Conservation (phyloP, 2,329 filamentous ascomycete genomes). For the Fusarium longipes region DNA sequence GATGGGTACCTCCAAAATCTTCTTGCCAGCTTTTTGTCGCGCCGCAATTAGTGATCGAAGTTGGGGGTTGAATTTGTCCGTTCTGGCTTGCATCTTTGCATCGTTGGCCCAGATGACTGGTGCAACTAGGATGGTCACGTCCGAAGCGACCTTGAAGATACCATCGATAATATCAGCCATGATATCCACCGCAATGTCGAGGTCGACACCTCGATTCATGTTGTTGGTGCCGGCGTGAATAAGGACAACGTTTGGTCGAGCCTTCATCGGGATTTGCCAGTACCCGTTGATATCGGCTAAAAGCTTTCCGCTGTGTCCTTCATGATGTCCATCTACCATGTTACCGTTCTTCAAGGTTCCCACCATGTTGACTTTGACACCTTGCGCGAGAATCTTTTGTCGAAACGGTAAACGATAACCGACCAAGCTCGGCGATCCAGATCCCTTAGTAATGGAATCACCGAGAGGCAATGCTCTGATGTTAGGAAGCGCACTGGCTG, state of each 20-base stretch:
- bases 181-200: slow-evolving; percentile 4
- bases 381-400: slow-evolving; percentile 13
- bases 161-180: slow-evolving; percentile 21
- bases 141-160: slow-evolving; percentile 26
- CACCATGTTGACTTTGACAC: slow-evolving; percentile 26
- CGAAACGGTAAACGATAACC: slow-evolving; percentile 21
- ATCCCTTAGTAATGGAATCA: slow-evolving; percentile 37
- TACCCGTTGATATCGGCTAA: slow-evolving; percentile 23
- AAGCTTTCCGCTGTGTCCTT: slow-evolving; percentile 31
- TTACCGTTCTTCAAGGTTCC: slow-evolving; percentile 16
- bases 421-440: slow-evolving; percentile 16
- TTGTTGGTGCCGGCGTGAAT: slow-evolving; percentile 36
- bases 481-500: slow-evolving; percentile 9
- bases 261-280: slow-evolving; percentile 25
- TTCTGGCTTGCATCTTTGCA: slow-evolving; percentile 27
- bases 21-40: slow-evolving; percentile 6
- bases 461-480: slow-evolving; percentile 27
- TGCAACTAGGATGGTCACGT: slow-evolving; percentile 23
- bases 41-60: slow-evolving; percentile 9
- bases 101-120: slow-evolving; percentile 36
- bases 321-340: slow-evolving; percentile 28
- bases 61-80: slow-evolving; percentile 24
- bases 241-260: slow-evolving; percentile 30
- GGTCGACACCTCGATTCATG: slow-evolving; percentile 22
- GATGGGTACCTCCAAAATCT: slow-evolving; percentile 24